Percentiles rank a stretch among this genome's conserved stretches.
Evolutionary conservation across 805 yeast genomes (phyloP).

Genomic region (Cyberlindnera xishuangbannaensis): DNA sequence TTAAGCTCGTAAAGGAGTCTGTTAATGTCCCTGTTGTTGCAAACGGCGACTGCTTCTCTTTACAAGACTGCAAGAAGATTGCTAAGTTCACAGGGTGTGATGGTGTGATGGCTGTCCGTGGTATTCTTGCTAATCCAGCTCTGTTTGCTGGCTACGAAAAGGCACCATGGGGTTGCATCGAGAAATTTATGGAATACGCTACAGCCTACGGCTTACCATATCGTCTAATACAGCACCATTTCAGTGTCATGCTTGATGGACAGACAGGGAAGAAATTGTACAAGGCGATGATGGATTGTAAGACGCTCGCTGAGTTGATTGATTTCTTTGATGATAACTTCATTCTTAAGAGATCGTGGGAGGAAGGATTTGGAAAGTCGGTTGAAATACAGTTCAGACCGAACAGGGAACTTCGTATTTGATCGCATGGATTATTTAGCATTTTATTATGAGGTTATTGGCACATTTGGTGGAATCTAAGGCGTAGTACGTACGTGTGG

Average conservation of each 20-base stretch:
- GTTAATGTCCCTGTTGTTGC: conserved; percentile 81
- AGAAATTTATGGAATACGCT: conserved; percentile 72
- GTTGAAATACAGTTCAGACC: conserved; percentile 39
- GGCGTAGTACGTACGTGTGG: too few species aligned
- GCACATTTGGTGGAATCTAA: too few species aligned
- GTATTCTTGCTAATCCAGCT: conserved; percentile 81
- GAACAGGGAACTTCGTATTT: conserved; percentile 26
- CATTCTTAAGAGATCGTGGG: conserved; percentile 58
- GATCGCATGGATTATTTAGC: neutral
- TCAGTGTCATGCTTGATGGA: conserved; percentile 77
- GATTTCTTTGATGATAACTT: conserved; percentile 81
- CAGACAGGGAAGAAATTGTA: conserved; percentile 40
- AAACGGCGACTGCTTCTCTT: conserved; percentile 86
- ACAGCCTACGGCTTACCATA: conserved; percentile 81
- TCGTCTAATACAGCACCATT: conserved; percentile 79
- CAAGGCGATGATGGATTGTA: conserved; percentile 59
- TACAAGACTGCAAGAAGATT: conserved; percentile 60
- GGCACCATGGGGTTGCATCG: conserved; percentile 92
- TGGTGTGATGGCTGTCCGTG: conserved; percentile 96
- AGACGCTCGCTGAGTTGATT: conserved; percentile 54
- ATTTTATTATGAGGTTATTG: neutral
- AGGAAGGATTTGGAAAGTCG: conserved; percentile 58
- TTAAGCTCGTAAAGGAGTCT: conserved; percentile 48
- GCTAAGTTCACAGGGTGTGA: conserved; percentile 66
- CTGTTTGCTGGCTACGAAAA: conserved; percentile 65